These are phyloP conservation scores for Phytophthora macrochlamydospora DNA, from an alignment of 352 stramenopile species.

Conservation along the genomic window DNA sequence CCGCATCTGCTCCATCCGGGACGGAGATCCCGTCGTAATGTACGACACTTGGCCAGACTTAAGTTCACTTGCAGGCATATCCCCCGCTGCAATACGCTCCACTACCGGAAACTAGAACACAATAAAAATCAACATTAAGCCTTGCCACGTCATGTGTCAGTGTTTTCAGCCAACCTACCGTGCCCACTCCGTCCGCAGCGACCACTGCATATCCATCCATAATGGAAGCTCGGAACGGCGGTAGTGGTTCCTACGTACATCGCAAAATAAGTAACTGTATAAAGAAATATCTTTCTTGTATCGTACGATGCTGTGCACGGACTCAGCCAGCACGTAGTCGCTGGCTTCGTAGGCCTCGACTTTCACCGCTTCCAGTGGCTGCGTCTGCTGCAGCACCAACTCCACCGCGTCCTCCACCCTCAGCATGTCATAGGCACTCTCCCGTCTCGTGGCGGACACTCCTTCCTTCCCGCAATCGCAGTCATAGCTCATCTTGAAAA, in stretches of 20 bases:
- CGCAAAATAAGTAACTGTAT: not conserved
- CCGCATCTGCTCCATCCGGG: conserved; percentile 89
- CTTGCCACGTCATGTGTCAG: not conserved
- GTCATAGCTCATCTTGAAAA: conserved; percentile 39
- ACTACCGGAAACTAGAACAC: conserved; percentile 64
- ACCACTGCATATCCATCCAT: conserved; percentile 98
- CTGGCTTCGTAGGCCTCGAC: conserved; percentile 45
- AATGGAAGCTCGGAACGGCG: conserved; percentile 95
- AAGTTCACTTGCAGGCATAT: conserved; percentile 48
- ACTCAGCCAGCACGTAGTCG: conserved; percentile 59
- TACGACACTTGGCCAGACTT: conserved; percentile 76
- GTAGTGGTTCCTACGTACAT: conserved; percentile 80
- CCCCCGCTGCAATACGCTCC: conserved; percentile 72
- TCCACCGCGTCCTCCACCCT: conserved; percentile 58
- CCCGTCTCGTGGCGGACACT: conserved; percentile 51
- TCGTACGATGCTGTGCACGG: conserved; percentile 43
- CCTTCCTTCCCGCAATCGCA: conserved; percentile 59
- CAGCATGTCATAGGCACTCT: conserved; percentile 84
- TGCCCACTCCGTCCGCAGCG: conserved; percentile 77
- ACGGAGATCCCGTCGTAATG: conserved; percentile 95
- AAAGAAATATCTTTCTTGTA: not conserved
- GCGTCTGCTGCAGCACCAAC: conserved; percentile 51
- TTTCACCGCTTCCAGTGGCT: conserved; percentile 41
- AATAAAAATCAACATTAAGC: not conserved
- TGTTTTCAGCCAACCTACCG: conserved; percentile 32